Evolutionary conservation across 1,139 yeast species (phyloP), one percentile per base, ranked within the genome.

Genomic region (Wickerhamiella pararugosa): DNA sequence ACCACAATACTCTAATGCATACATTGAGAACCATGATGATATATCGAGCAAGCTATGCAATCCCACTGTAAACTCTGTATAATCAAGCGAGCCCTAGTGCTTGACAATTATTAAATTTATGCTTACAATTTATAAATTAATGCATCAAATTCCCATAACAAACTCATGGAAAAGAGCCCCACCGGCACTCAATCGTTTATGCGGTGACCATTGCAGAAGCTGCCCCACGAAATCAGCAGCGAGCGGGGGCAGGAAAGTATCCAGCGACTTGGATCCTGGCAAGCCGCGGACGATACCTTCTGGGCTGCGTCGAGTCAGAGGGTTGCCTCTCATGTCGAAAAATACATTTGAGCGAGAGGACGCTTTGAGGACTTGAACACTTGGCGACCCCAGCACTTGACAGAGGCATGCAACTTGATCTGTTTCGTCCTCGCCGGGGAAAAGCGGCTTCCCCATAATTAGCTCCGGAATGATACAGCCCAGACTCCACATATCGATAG

Each of bases 401-500:
- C 77, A 59, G 26, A 75, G 70, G 31, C 71, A 62, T 1, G 73
- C 75, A 38, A 80, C 62, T 46, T 81, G 77, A 45, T 79, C 84
- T 37, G 67, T 63, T 55, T 82, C 94, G 52, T 75, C 72, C 46
- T 69, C 75, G 0, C 86, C 87, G 33, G 81, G 79, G 46, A 82
- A 71, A 27, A 82, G 54, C 0, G 93, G 90, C 30, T 59, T 56
- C 0, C 93, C 94, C 0, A 75, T 68, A 43, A 67, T 69, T 39
- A 81, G 57, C 55, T 82, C 94, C 1, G 76, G 73, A 11, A 79
- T 58, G 34, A 82, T 72, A 44, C 87, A 72, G 0, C 81, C 90
- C 47, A 79, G 61, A 5, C 90, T 79, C 94, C 94, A 82, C 48
- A 81, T 71, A 56, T 82, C 94, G 43, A 82, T 80, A 51, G 73